Evolutionary conservation across 192 early-diverging fungal species (phyloP), one percentile per base, ranked within the genome.

Genomic region (Backusella tuberculispora): DNA sequence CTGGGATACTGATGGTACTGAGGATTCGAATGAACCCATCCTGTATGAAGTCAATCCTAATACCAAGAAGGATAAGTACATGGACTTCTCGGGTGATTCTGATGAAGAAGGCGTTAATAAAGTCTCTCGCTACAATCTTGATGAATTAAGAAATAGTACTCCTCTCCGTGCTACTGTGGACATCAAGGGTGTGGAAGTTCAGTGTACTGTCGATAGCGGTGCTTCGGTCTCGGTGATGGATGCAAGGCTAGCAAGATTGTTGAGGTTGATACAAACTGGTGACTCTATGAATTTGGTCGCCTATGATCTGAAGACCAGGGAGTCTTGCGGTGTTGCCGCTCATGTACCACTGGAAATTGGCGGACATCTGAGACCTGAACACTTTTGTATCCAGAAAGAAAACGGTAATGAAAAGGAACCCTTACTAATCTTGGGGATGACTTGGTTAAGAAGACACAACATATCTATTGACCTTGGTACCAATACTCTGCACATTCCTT

Each of bases 281-380:
- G 50, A 53, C 17, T 5, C 13, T 14, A 53, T 53, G 50, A 14
- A 53, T 4, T 12, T 53, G 50, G 19, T 53, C 5, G 50, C 17
- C 8, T 53, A 53, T 21, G 50, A 53, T n/a, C 12, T 21, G 19
- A 19, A 53, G 5, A 53, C 17, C 5, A 53, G 50, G 19, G 17
- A 53, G 12, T 4, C 50, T 12, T 53, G 50, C 50, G 8, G 12
- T 14, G 19, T 53, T 19, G 13, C 50, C 17, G 50, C 19, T 4
- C 13, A 69, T 69, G 67, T 69, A 15, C 43, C 67, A 6, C 15
- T 69, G 13, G 40, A 24, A 5, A 29, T 69, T 44, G 43, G 3
- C 44, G 67, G 67, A 26, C 37, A 69, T 5, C 9, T 69, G 24
- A 69, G 67, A 46, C 15, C 67, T 24, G 67, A 69, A 47, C 67